Base-by-base conservation (phyloP, 345 rosid genomes). In the Cardamine resedifolia region DNA sequence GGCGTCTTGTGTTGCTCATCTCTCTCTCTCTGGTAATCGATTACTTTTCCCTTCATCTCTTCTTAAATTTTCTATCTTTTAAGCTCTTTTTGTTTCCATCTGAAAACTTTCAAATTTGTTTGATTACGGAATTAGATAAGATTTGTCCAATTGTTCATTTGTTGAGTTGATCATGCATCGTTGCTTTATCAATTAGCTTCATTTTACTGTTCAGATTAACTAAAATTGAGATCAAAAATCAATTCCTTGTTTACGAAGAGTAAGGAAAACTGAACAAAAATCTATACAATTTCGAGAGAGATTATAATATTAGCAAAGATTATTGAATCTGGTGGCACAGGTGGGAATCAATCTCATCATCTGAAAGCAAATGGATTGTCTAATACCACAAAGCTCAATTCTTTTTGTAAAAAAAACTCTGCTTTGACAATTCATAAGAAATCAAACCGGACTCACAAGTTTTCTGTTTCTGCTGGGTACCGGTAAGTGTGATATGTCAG, bases 391-490 rank as follows among this genome's bases (percentile, higher is more conserved):
- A 88, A 82, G 64, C 85, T 88, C 55, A 28, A 4, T 76, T 70
- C 78, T 12, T 68, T 81, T 52, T 78, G 62, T 50, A 83, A 76
- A 57, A 64, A 83, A 57, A 64, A 83, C 56, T 77, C 80, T 5
- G 76, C 68, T 20, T 64, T 90, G 76, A 58, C 63, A 6, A 68
- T 81, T 56, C 85, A 50, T 27, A 82, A 80, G 79, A 86, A 85
- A 65, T 52, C 78, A 39, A 77, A 69, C 23, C 78, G 52, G 38
- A 75, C 53, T 63, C 67, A 10, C 70, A 82, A 66, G 64, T 66
- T 84, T 44, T 70, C 87, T n/a, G 83, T 90, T 77, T 79, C 74
- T 78, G 90, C 91, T 4, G 84, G 79, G 57, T 86, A 90, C 66
- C 73, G 78, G 93, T 88, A 84, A 11, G 72, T 56, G n/a, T 20